Base-by-base conservation (phyloP, 1,284 basidiomycete species). In the Schizophyllum amplum region DNA sequence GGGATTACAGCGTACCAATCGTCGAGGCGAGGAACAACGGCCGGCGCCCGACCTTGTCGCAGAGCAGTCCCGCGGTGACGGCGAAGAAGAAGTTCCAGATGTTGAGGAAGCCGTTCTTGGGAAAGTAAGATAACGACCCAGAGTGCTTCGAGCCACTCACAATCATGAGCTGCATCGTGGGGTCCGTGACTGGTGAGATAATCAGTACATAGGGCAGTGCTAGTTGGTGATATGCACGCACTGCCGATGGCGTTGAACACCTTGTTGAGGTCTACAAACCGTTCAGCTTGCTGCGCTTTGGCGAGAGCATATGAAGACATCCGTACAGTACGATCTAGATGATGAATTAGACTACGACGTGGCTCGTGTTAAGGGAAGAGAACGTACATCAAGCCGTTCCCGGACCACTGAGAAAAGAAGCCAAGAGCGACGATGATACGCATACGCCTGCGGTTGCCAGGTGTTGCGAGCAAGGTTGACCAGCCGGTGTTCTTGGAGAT, bases 381-480 rank as follows among this genome's bases (percentile, higher is more conserved):
- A 3, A 42, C 33, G 17, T 9, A 42, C 33, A 42, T 42, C 27
- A 87, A 72, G 63, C 83, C 84, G 62, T 85, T 84, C 0, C 82
- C 82, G 33, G 79, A 81, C 80, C 82, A 85, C 62, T 85, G 83
- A 1, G 81, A 82, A 73, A 84, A 83, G 69, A 84, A 75, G 3
- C 78, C 81, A 47, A 84, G 72, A 0, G 80, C 81, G 48, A 83
- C 62, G 65, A 83, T 79, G 57, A 83, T 77, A 27, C 77, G 66
- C 64, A 83, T 70, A 17, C 82, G 75, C 55, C 71, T 75, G 49
- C 75, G 73, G 67, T 86, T 85, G 1, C 82, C 83, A 4, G 71
- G 72, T 3, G 75, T 81, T 62, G 65, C 72, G 65, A 83, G 64
- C 52, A 85, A 71, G 53, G 74, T 73, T 57, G 68, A 62, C 77